Base-by-base conservation (phyloP, 108 stramenopile species). In the Nitzschia putrida region DNA sequence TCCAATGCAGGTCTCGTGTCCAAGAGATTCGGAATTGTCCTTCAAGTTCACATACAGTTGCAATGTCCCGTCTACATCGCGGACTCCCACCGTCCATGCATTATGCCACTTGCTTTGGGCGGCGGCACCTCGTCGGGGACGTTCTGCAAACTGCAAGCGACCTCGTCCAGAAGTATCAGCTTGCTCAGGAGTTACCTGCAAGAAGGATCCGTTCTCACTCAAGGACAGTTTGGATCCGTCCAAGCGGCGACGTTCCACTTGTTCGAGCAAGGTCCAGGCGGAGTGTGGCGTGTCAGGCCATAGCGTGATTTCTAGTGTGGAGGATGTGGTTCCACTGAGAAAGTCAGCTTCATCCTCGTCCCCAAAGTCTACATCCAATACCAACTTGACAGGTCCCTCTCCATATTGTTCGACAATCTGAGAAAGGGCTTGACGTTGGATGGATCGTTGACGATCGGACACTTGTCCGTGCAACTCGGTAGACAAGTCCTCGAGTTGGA, bases 201-300 rank as follows among this genome's bases (percentile, higher is more conserved):
- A 25, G 10, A 72, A 26, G 8, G 71, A 23, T 23, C 47, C 50
- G 22, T 29, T 47, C 29, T 45, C 25, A 26, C 56, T 56, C 69
- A 44, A 60, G n/a, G 26, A 12, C 34, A 83, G 47, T 11, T 3
- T 9, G 14, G 79, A 66, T 9, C 71, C 77, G 44, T 76, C 60
- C 79, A 79, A 83, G 0, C 61, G 53, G 16, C 57, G 53, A 22
- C 74, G 61, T 57, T 44, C 21, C 9, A 83, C 74, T 50, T 83
- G 83, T 51, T 83, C 64, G 6, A 83, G 34, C 41, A 58, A 66
- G 0, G 75, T 70, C 79, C 83, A 83, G 5, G 71, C 72, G 6
- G 83, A 70, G 60, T 83, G 83, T 9, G 83, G 83, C 7, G 83
- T 74, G 51, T 79, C 79, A 25, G 77, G 74, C 69, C 73, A 83